These are phyloP conservation scores for Westerdykella aurantiaca DNA, from an alignment of 2,329 filamentous ascomycete genomes.

Conservation along the genomic window DNA sequence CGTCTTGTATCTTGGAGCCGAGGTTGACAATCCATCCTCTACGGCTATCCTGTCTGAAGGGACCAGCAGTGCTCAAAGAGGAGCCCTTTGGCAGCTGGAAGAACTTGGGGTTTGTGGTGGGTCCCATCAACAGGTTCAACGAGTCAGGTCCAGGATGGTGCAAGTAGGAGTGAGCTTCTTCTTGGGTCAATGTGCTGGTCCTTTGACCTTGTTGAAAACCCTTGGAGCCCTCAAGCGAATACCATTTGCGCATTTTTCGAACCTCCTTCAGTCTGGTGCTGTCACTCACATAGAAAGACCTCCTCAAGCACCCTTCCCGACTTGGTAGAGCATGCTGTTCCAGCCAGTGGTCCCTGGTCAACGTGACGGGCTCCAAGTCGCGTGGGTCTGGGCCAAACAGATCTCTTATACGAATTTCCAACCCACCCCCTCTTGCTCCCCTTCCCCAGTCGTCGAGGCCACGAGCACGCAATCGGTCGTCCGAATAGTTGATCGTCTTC, in stretches of 20 bases:
- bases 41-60: slow-evolving; percentile 24
- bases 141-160: slow-evolving; percentile 22
- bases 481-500: neutral
- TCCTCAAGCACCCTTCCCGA: slow-evolving; percentile 35
- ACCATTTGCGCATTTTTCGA: slow-evolving; percentile 51
- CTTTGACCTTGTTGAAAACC: slow-evolving; percentile 42
- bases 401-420: slow-evolving; percentile 41
- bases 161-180: slow-evolving; percentile 42
- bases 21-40: slow-evolving; percentile 53
- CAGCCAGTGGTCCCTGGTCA: slow-evolving; percentile 49
- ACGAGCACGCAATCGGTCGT: slow-evolving; percentile 16
- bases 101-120: slow-evolving; percentile 40
- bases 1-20: slow-evolving; percentile 48
- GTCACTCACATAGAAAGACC: slow-evolving; percentile 41
- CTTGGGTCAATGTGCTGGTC: slow-evolving; percentile 28
- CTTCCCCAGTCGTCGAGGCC: slow-evolving; percentile 28
- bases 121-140: slow-evolving; percentile 49
- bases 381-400: slow-evolving; percentile 48
- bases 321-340: slow-evolving; percentile 48
- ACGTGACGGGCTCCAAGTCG: slow-evolving; percentile 45
- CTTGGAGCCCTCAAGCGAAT: slow-evolving; percentile 39
- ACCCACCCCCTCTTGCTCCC: slow-evolving; percentile 32
- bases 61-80: slow-evolving; percentile 42
- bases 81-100: slow-evolving; percentile 40
- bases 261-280: slow-evolving; percentile 42